Percentiles rank a stretch among this genome's conserved stretches.
Evolutionary conservation across 192 early-diverging fungal genomes (phyloP).

Genomic region (Rhizoclosmatium globosum): DNA sequence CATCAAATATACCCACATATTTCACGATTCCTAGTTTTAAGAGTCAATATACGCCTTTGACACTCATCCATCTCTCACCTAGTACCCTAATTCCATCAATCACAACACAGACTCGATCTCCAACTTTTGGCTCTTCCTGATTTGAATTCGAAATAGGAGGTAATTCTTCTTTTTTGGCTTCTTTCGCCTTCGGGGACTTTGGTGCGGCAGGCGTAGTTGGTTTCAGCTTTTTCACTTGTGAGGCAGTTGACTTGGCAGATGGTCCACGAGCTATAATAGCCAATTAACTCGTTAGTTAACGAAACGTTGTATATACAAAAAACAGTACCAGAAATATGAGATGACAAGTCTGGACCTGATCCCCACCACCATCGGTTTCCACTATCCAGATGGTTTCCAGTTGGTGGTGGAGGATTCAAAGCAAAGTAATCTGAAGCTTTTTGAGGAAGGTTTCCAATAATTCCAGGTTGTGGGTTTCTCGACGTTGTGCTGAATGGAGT

Average conservation of each 20-base stretch:
- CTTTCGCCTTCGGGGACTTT: background rate
- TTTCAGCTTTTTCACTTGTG: background rate
- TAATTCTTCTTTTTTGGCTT: slow-evolving; percentile 18
- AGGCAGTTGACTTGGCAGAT: background rate
- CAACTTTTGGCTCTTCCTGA: slow-evolving; percentile 37
- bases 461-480: slow-evolving; percentile 44
- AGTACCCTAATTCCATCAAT: slow-evolving; percentile 42
- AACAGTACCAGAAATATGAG: background rate
- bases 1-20: slow-evolving; percentile 57
- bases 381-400: slow-evolving; percentile 59
- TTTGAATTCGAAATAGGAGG: background rate
- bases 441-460: slow-evolving; percentile 49
- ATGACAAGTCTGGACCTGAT: slow-evolving; percentile 41
- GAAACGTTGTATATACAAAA: background rate
- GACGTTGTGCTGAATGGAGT: slow-evolving; percentile 42
- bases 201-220: background rate
- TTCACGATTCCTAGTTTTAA: slow-evolving; percentile 41
- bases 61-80: slow-evolving; percentile 23
- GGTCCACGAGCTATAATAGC: background rate
- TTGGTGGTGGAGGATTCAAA: slow-evolving; percentile 56
- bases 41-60: background rate
- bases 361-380: slow-evolving; percentile 64
- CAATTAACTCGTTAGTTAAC: background rate
- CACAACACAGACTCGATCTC: slow-evolving; percentile 46
- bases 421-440: slow-evolving; percentile 53